These are phyloP conservation scores for Claviceps sp. DNA, from an alignment of 2,329 filamentous ascomycete species.

Conservation along the genomic window DNA sequence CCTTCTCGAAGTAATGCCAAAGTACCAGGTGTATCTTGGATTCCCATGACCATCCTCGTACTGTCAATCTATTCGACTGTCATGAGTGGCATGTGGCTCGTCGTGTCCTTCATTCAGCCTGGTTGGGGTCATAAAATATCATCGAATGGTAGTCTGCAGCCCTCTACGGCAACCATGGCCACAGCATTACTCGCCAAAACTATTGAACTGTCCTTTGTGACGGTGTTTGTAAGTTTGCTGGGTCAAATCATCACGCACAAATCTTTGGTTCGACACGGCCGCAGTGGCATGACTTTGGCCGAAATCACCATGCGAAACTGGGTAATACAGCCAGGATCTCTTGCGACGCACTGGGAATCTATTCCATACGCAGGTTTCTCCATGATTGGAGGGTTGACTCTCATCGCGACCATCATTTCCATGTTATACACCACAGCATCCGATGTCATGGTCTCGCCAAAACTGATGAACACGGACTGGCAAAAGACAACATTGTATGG, in stretches of 20 bases:
- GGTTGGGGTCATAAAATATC: conserved; percentile 47
- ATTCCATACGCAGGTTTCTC: conserved; percentile 51
- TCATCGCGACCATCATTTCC: conserved; percentile 48
- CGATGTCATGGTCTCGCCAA: conserved; percentile 61
- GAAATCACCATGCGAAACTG: conserved; percentile 69
- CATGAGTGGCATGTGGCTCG: conserved; percentile 51
- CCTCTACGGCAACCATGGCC: conserved; percentile 52
- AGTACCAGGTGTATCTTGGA: conserved; percentile 27
- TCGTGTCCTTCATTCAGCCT: conserved; percentile 47
- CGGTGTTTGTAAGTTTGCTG: conserved; percentile 60
- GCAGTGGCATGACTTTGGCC: conserved; percentile 59
- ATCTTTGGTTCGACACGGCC: conserved; percentile 45
- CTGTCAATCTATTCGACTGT: conserved; percentile 50
- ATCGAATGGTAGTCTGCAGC: conserved; percentile 37
- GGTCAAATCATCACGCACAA: conserved; percentile 63
- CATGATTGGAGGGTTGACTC: conserved; percentile 48
- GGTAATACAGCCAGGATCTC: conserved; percentile 58
- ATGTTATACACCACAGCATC: conserved; percentile 68
- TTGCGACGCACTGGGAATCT: conserved; percentile 56
- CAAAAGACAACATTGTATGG: conserved; percentile 37
- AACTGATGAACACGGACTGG: conserved; percentile 47
- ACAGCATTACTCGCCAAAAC: conserved; percentile 61
- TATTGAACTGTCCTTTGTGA: conserved; percentile 67
- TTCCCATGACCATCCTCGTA: conserved; percentile 31
- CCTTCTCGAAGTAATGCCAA: conserved; percentile 19